Evolutionary conservation across 148 eudicot genomes (phyloP).

Genomic region (Arctostaphylos glauca): DNA sequence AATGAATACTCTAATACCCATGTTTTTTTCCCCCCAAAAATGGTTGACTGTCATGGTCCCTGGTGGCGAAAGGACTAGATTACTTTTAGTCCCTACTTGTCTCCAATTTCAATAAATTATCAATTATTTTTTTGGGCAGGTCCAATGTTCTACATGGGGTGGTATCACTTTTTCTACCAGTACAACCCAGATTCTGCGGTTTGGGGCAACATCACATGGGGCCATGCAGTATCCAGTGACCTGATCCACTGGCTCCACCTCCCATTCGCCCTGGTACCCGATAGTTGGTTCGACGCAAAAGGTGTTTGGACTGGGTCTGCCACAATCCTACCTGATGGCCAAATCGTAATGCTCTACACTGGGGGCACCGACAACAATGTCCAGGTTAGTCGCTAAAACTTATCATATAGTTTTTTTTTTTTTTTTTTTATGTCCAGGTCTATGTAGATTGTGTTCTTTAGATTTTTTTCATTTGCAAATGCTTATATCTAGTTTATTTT

Average conservation of each 20-base stretch:
- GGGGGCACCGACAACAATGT: slow-evolving; percentile 49
- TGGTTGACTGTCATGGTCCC: too few relatives aligned
- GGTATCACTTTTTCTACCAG: slow-evolving; percentile 90
- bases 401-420: too few relatives aligned
- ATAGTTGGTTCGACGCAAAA: slow-evolving; percentile 66
- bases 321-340: slow-evolving; percentile 69
- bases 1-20: too few relatives aligned
- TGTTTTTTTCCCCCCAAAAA: too few relatives aligned
- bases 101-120: neutral
- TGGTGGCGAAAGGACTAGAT: too few relatives aligned
- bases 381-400: neutral
- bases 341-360: slow-evolving; percentile 76
- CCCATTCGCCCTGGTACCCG: slow-evolving; percentile 69
- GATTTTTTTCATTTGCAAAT: too few relatives aligned
- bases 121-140: slow-evolving; percentile 32
- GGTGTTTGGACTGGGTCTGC: slow-evolving; percentile 99
- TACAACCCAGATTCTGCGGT: slow-evolving; percentile 85
- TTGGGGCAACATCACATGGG: slow-evolving; percentile 98
- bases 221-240: slow-evolving; percentile 83
- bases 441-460: too few relatives aligned
- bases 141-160: slow-evolving; percentile 73
- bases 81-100: neutral
- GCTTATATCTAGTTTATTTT: too few relatives aligned
- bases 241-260: slow-evolving; percentile 80
- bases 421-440: too few relatives aligned